Conservation (phyloP, 2,329 filamentous ascomycete genomes). For the Pyrenophora teres region DNA sequence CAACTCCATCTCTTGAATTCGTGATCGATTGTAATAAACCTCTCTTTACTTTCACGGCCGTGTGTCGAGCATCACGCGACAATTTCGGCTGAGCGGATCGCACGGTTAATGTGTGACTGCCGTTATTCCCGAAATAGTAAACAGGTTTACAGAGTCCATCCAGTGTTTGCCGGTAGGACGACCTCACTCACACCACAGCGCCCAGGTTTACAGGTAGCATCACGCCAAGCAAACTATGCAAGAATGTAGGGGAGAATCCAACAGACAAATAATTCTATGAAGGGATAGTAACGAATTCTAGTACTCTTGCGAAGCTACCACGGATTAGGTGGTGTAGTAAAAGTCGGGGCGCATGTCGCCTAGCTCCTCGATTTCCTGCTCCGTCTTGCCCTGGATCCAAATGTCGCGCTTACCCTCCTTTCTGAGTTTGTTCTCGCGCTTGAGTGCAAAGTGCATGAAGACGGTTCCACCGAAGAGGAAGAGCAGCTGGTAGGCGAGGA, state of each 20-base stretch:
- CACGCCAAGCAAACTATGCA: background rate
- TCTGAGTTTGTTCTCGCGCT: conserved; percentile 71
- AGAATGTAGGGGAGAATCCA: background rate
- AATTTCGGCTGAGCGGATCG: too few relatives aligned
- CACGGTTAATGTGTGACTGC: too few relatives aligned
- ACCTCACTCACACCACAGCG: too few relatives aligned
- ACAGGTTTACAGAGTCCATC: too few relatives aligned
- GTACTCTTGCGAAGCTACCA: background rate
- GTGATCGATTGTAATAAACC: too few relatives aligned
- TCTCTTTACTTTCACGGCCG: too few relatives aligned
- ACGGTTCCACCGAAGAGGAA: conserved; percentile 74
- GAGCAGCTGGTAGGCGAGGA: conserved; percentile 73
- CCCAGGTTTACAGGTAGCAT: too few relatives aligned
- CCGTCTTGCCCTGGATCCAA: conserved; percentile 67
- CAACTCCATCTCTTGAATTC: too few relatives aligned
- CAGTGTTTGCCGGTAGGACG: too few relatives aligned
- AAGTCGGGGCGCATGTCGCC: conserved; percentile 75
- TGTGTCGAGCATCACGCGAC: too few relatives aligned
- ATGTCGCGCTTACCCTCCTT: conserved; percentile 67
- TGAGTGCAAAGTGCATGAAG: conserved; percentile 66
- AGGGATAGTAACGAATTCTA: background rate
- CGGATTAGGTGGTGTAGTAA: conserved; percentile 63
- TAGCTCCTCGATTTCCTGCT: conserved; percentile 65
- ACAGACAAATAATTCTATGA: background rate
- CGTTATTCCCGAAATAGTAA: too few relatives aligned